phyloP scores from a whole-genome alignment of 2,329 filamentous ascomycete genomes.

The Elsinoe fawcettii region DNA sequence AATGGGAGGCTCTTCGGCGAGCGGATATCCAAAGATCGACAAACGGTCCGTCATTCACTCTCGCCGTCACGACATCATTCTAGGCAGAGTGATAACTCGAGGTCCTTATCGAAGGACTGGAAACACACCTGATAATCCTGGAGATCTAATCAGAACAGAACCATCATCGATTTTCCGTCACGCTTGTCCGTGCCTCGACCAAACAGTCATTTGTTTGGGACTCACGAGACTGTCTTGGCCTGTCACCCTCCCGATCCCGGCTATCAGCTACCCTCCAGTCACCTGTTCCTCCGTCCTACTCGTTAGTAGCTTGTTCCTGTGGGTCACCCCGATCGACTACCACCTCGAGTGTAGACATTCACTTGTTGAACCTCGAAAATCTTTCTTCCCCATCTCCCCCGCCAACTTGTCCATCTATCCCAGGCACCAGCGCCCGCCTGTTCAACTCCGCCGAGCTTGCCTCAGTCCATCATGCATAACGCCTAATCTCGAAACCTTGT shows the following conservation, averaged over 20 bases:
- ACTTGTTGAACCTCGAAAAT: slow-evolving; percentile 4
- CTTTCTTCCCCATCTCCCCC: neutral
- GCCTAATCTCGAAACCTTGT: slow-evolving; percentile 11
- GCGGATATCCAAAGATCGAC: slow-evolving; percentile 1
- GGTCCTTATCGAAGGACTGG: neutral
- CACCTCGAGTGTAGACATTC: slow-evolving; percentile 12
- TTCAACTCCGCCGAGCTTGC: slow-evolving; percentile 4
- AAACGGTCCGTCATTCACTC: slow-evolving; percentile 8
- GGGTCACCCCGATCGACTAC: neutral
- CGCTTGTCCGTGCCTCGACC: slow-evolving; percentile 5
- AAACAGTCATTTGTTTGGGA: slow-evolving; percentile 8
- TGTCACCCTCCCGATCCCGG: slow-evolving; percentile 5
- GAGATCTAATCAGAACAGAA: neutral
- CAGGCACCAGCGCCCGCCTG: slow-evolving; percentile 1
- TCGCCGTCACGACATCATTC: neutral
- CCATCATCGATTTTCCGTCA: neutral
- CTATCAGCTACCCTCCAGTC: neutral
- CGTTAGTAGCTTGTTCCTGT: neutral
- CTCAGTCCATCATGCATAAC: slow-evolving; percentile 14
- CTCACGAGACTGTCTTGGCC: slow-evolving; percentile 7
- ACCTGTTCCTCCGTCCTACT: slow-evolving; percentile 1
- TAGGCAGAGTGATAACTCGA: neutral
- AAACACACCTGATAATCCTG: neutral
- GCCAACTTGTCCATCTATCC: neutral
- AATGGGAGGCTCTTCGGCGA: neutral